Evolutionary conservation across 805 yeast genomes (phyloP), one percentile per base, ranked within the genome.

Genomic region (Kurtzmaniella cleridarum): DNA sequence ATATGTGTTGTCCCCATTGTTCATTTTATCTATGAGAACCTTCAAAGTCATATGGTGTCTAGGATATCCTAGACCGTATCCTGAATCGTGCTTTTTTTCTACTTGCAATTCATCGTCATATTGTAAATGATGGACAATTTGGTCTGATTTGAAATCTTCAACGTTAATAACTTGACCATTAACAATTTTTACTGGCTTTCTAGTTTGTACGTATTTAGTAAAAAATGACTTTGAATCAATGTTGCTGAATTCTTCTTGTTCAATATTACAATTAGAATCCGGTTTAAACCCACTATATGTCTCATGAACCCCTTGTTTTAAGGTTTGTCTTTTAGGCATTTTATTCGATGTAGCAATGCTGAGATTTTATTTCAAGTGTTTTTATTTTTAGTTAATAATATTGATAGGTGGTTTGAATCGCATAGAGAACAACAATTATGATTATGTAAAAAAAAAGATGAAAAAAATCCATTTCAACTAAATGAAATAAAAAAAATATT

Each of bases 61-160:
- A 40, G 65, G 62, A 15, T 66, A 64, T 1, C 88, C 88, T 34
- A 80, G 73, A 1, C 91, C 91, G 59, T 76, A 84, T 2, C 90
- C 90, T 35, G 79, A 79, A 32, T 66, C 57, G 11, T 57, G 54
- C 48, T 77, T 76, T 45, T 69, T 69, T 50, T 84, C 91, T 13
- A 83, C 78, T 46, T 79, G 76, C 28, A 83, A 51, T 2, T 43
- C 46, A 1, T 48, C 59, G 8, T 64, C 54, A 33, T 61, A 62
- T 3, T 55, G 45, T 27, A 80, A 57, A 2, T 66, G 61, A 2
- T 58, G 53, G 4, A 44, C 63, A 6, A 80, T 54, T 1, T 53
- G 49, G 2, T 57, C 59, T 5, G 69, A 51, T 8, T 51, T 48
- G 42, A 78, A 66, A 3, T 50, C 34, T 1, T 48, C 47, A 3